Conservation (phyloP, 495 filamentous ascomycete species). For the Hypoxylon rickii region DNA sequence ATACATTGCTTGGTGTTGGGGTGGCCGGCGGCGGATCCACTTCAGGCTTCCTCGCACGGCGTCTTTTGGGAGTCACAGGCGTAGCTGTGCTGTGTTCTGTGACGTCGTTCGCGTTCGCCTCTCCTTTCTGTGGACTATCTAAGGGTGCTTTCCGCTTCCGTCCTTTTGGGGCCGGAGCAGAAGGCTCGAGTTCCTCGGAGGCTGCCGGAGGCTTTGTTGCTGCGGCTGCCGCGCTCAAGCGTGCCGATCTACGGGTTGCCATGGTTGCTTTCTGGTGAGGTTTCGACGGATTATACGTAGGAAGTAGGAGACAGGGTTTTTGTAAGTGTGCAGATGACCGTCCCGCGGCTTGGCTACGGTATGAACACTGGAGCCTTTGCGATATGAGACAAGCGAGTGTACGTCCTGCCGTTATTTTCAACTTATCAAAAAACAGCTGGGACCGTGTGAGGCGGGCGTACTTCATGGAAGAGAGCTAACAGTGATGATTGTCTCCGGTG, state of each 20-base stretch:
- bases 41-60: constrained; percentile 27
- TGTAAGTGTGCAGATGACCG: not conserved
- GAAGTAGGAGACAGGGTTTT: not conserved
- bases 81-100: constrained; percentile 5
- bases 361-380: not conserved
- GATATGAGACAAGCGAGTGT: not conserved
- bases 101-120: constrained; percentile 14
- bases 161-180: constrained; percentile 17
- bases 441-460: constrained; percentile 9
- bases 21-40: constrained; percentile 39
- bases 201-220: constrained; percentile 12
- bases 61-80: constrained; percentile 43
- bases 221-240: constrained; percentile 53
- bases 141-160: constrained; percentile 43
- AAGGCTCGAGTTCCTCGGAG: constrained; percentile 4
- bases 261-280: constrained; percentile 34
- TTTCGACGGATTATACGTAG: not conserved
- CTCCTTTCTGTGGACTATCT: constrained; percentile 5
- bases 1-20: constrained; percentile 44
- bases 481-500: too few relatives aligned
- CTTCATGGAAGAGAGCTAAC: not conserved
- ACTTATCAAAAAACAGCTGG: not conserved
- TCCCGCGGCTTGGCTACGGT: not conserved
- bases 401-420: not conserved
- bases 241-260: constrained; percentile 63